phyloP scores from a whole-genome alignment of 768 basidiomycete species.

The Filobasidium floriforme region DNA sequence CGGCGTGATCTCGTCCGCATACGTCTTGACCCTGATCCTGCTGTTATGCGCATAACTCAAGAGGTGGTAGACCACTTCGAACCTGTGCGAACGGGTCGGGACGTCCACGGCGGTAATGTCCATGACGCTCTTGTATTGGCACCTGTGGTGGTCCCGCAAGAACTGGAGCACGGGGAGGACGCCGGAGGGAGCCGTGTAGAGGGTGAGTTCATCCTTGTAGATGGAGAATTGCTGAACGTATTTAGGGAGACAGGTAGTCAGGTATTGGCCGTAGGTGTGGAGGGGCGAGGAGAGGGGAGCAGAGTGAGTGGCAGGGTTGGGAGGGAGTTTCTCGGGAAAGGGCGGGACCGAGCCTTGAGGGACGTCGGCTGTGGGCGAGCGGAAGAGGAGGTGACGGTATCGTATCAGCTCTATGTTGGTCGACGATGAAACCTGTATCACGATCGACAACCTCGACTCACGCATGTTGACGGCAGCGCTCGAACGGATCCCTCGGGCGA shows the following conservation, averaged over 20 bases:
- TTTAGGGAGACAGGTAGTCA: conserved; percentile 87
- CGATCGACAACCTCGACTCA: conserved; percentile 1
- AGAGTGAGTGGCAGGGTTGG: conserved; percentile 69
- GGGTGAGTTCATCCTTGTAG: conserved; percentile 85
- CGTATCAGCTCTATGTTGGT: neutral
- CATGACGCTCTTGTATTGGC: conserved; percentile 85
- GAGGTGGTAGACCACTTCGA: conserved; percentile 94
- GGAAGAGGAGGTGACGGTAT: neutral
- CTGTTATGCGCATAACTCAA: conserved; percentile 70
- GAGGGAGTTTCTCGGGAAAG: conserved; percentile 80
- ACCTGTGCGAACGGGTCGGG: conserved; percentile 83
- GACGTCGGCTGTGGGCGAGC: conserved; percentile 7
- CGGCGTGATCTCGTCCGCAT: conserved; percentile 82
- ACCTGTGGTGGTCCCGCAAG: conserved; percentile 88
- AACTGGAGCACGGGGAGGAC: conserved; percentile 80
- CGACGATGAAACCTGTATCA: neutral
- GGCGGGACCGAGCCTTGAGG: conserved; percentile 51
- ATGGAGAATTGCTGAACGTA: conserved; percentile 97
- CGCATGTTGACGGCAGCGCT: neutral
- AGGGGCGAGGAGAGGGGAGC: conserved; percentile 68
- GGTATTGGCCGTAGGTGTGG: conserved; percentile 87
- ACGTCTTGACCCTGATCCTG: conserved; percentile 92
- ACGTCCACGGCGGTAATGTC: conserved; percentile 95
- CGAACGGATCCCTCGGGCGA: neutral
- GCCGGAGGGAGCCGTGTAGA: conserved; percentile 75